Percentiles rank a stretch among this genome's conserved stretches.
Conservation (phyloP, 2,329 filamentous ascomycete species). For the Rachicladosporium sp. region DNA sequence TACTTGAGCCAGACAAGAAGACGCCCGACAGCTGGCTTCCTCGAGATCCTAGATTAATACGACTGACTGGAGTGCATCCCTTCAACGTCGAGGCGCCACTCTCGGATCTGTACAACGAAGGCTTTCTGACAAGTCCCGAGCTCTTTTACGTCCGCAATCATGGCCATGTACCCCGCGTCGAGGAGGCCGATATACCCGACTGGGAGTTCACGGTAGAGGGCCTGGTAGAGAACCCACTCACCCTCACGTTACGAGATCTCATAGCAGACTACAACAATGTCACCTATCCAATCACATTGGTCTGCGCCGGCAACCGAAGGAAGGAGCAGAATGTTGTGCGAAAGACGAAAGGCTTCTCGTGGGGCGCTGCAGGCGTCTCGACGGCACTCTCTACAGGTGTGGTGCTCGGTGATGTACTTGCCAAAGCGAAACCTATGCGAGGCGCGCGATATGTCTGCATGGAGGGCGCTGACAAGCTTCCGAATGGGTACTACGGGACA, state of each 20-base stretch:
- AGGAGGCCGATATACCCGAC: slow-evolving; percentile 57
- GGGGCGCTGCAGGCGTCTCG: slow-evolving; percentile 77
- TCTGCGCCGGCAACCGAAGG: slow-evolving; percentile 81
- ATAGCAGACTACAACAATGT: slow-evolving; percentile 65
- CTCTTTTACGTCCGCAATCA: slow-evolving; percentile 90
- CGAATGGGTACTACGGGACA: slow-evolving; percentile 81
- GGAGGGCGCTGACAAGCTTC: slow-evolving; percentile 74
- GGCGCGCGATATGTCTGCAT: slow-evolving; percentile 77
- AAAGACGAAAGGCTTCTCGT: slow-evolving; percentile 89
- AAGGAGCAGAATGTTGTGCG: slow-evolving; percentile 88
- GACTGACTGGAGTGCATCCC: slow-evolving; percentile 77
- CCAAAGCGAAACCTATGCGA: slow-evolving; percentile 52
- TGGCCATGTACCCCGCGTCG: slow-evolving; percentile 65
- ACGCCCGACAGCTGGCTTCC: slow-evolving; percentile 76
- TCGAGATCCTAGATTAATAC: slow-evolving; percentile 71
- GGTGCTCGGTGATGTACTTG: slow-evolving; percentile 58
- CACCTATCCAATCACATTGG: slow-evolving; percentile 76
- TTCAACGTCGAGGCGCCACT: slow-evolving; percentile 85
- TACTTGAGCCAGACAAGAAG: slow-evolving; percentile 64
- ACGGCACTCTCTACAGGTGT: slow-evolving; percentile 83
- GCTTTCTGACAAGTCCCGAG: slow-evolving; percentile 77
- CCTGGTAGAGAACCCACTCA: slow-evolving; percentile 67
- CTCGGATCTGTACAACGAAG: slow-evolving; percentile 64
- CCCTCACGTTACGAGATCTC: slow-evolving; percentile 58
- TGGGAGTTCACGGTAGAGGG: slow-evolving; percentile 82